Base-by-base conservation (phyloP, 352 stramenopile species). In the Phytophthora multivora region DNA sequence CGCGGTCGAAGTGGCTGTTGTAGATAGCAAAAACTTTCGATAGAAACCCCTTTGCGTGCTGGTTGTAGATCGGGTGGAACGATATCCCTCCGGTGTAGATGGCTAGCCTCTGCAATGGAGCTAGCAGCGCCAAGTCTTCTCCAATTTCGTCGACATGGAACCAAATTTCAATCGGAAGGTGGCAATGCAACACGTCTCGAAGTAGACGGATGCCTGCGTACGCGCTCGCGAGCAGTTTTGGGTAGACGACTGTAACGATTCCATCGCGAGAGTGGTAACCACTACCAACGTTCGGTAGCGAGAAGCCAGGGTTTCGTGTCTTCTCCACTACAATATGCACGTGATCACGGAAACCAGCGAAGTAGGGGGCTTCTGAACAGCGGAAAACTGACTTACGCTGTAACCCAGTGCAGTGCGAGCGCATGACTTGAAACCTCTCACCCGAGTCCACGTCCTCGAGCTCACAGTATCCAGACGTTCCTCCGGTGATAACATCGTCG, bases 111-210 rank as follows among this genome's bases (percentile, higher is more conserved):
- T 77, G 42, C 1, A 82, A 23, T 2, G 39, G n/a, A n/a, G 52
- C 41, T 12, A 66, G 19, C 5, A 30, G 12, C 18, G 28, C 28
- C 15, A 63, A 15, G 1, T 41, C 16, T 11, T 26, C 11, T 8
- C 45, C 49, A 26, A 78, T 64, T 35, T 83, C 73, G n/a, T 48
- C 26, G 30, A 64, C 23, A 16, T 63, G 56, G 30, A 68, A 79
- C 73, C 76, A 86, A 1, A 86, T 47, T 30, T 86, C 77, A 19
- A 86, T 64, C 4, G 74, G 71, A 30, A 86, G 58, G 12, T 38
- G 50, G 40, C 70, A 86, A 2, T 46, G 47, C 12, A 65, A 45
- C 7, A 75, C 58, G 5, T 61, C 28, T 2, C 76, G 70, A 31
- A 82, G 42, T 2, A 59, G 30, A 5, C 57, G 69, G 6, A 83